Conservation (phyloP, 345 rosid genomes). For the Lumnitzera racemosa region DNA sequence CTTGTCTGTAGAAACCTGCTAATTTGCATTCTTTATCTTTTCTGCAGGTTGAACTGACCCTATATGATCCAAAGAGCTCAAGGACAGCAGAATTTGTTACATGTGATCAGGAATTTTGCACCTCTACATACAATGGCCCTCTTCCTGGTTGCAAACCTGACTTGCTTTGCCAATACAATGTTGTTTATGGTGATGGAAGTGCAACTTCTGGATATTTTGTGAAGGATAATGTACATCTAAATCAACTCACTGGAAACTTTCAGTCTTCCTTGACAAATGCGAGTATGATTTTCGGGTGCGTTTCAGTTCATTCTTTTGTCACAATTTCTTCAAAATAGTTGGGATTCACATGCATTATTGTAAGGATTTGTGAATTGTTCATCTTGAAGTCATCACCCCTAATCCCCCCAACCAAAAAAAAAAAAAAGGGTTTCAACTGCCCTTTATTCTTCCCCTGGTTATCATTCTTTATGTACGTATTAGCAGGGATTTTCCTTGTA, state of each 20-base stretch:
- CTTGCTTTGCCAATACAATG: constrained; percentile 45
- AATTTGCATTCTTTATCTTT: not conserved
- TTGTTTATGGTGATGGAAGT: constrained; percentile 79
- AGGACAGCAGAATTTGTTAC: constrained; percentile 29
- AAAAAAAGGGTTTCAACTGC: too few relatives aligned
- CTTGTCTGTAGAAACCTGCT: not conserved
- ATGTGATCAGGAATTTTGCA: constrained; percentile 58
- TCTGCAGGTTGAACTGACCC: constrained; percentile 45
- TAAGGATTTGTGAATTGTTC: too few relatives aligned
- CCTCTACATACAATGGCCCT: constrained; percentile 25
- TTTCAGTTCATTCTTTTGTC: constrained; percentile 1
- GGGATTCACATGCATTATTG: too few relatives aligned
- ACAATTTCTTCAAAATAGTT: not conserved
- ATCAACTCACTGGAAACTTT: constrained; percentile 46
- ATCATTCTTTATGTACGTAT: too few relatives aligned
- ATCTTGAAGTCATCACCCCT: too few relatives aligned
- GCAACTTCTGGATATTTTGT: constrained; percentile 61
- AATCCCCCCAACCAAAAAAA: too few relatives aligned
- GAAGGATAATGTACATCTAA: constrained; percentile 45
- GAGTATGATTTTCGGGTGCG: constrained; percentile 64
- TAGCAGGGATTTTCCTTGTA: too few relatives aligned
- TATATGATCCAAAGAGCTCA: constrained; percentile 48
- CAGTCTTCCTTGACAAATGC: constrained; percentile 38
- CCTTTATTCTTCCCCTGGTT: too few relatives aligned
- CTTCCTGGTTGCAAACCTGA: constrained; percentile 44